phyloP scores from a whole-genome alignment of 805 yeast species.

The baker's yeast (Saccharomyces cerevisiae) region DNA sequence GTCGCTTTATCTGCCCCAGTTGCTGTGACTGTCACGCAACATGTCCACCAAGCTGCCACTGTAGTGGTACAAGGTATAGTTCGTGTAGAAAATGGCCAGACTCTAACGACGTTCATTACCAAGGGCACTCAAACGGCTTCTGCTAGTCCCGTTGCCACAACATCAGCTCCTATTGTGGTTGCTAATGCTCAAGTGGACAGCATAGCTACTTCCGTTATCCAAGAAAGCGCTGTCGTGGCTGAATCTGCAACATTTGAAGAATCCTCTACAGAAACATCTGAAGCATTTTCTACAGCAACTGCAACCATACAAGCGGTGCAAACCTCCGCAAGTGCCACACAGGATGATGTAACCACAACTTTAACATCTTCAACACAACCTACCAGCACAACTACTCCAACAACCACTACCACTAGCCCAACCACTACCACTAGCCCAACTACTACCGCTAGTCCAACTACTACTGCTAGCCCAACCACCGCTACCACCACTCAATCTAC shows the following conservation, averaged over 20 bases:
- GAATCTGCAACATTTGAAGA: constrained; percentile 6
- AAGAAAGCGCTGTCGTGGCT: constrained; percentile 5
- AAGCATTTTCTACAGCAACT: constrained; percentile 42
- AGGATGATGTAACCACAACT: constrained; percentile 1
- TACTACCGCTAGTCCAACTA: constrained; percentile 2
- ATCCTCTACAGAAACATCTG: constrained; percentile 14
- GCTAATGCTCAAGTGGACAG: constrained; percentile 15
- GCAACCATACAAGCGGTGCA: background rate
- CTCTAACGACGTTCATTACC: constrained; percentile 20
- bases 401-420: constrained; percentile 3
- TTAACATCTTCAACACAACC: background rate
- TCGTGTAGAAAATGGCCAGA: constrained; percentile 20
- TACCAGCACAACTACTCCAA: constrained; percentile 2
- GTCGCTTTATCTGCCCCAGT: constrained; percentile 22
- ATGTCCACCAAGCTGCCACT: constrained; percentile 19
- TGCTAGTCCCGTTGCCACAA: constrained; percentile 8
- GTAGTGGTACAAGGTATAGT: constrained; percentile 25
- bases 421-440: constrained; percentile 12
- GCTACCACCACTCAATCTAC: constrained; percentile 6
- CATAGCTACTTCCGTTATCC: constrained; percentile 15
- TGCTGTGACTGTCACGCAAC: constrained; percentile 25
- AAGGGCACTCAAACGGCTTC: constrained; percentile 7
- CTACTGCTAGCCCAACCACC: constrained; percentile 5
- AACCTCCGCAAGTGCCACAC: background rate
- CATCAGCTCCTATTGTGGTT: constrained; percentile 11